A percentile compares a stretch with the other conserved stretches of the same genome.
These are phyloP conservation scores for Cunninghamia lanceolata DNA, from an alignment of 75 land plant genomes.

Conservation along the genomic window DNA sequence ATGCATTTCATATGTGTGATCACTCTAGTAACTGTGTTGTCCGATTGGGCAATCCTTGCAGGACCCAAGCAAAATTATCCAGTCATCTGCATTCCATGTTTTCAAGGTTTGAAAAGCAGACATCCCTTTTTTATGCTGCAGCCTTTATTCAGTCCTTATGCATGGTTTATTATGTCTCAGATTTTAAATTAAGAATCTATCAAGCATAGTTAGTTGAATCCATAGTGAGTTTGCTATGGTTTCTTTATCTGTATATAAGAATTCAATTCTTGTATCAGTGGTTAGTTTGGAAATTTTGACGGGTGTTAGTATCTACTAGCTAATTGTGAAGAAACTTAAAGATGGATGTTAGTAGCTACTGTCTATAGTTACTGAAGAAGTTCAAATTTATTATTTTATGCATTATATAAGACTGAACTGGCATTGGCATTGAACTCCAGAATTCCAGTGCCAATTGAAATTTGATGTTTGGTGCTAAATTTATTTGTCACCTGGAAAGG, in stretches of 20 bases:
- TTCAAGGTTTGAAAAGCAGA: constrained; percentile 63
- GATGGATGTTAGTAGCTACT: background rate
- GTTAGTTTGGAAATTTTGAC: background rate
- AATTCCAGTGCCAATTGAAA: background rate
- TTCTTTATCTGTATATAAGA: background rate
- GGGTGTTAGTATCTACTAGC: background rate
- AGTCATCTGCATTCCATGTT: constrained; percentile 89
- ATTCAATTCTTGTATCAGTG: background rate
- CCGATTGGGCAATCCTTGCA: constrained; percentile 21
- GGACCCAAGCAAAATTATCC: constrained; percentile 97
- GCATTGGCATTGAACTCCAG: background rate
- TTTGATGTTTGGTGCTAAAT: background rate
- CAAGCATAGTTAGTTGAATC: background rate
- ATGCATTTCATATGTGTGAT: background rate
- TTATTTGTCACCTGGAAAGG: background rate
- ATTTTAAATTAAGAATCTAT: background rate
- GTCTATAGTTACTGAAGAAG: background rate
- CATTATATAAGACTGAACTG: background rate
- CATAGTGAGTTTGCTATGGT: background rate
- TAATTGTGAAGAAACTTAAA: background rate
- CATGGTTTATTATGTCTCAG: background rate
- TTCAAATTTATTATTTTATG: background rate
- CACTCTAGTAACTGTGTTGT: background rate
- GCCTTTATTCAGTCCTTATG: background rate
- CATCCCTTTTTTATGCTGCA: background rate